Evolutionary conservation across 1,284 basidiomycete species (phyloP).

Genomic region (Cryptococcus sp.): DNA sequence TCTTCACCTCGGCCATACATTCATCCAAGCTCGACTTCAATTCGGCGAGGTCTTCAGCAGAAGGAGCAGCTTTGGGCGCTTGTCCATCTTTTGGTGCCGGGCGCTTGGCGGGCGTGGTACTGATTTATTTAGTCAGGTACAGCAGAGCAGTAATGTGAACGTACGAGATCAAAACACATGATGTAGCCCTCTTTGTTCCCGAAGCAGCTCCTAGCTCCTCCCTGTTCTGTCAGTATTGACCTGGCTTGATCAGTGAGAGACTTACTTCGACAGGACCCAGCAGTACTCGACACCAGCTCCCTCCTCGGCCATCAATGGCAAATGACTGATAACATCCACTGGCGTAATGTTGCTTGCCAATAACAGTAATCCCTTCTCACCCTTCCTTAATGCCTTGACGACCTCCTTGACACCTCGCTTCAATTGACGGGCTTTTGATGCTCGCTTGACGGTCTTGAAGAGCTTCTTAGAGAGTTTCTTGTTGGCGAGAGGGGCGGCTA

Average conservation of each 20-base stretch:
- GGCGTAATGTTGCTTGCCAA: conserved; percentile 97
- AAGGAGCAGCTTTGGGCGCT: conserved; percentile 54
- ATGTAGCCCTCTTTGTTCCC: conserved; percentile 95
- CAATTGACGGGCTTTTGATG: conserved; percentile 84
- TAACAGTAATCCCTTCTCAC: conserved; percentile 88
- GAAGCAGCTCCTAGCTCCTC: conserved; percentile 94
- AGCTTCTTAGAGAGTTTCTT: conserved; percentile 89
- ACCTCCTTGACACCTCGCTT: conserved; percentile 96
- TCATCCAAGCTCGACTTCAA: conserved; percentile 62
- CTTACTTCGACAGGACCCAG: conserved; percentile 49
- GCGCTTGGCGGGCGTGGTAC: conserved; percentile 38
- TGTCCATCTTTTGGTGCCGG: conserved; percentile 52
- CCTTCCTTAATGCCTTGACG: conserved; percentile 90
- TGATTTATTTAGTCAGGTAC: conserved; percentile 22
- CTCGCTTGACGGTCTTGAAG: conserved; percentile 88
- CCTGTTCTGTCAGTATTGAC: conserved; percentile 49
- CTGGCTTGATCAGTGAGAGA: conserved; percentile 10
- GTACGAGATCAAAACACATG: conserved; percentile 81
- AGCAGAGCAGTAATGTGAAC: conserved; percentile 24
- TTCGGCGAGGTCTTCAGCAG: conserved; percentile 60
- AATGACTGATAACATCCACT: conserved; percentile 95
- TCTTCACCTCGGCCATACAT: conserved; percentile 76
- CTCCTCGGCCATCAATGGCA: conserved; percentile 93
- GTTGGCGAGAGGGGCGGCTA: conserved; percentile 83
- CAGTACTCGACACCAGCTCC: conserved; percentile 83